These are phyloP conservation scores for Candida silvicultrix DNA, from an alignment of 805 yeast genomes.

Conservation along the genomic window DNA sequence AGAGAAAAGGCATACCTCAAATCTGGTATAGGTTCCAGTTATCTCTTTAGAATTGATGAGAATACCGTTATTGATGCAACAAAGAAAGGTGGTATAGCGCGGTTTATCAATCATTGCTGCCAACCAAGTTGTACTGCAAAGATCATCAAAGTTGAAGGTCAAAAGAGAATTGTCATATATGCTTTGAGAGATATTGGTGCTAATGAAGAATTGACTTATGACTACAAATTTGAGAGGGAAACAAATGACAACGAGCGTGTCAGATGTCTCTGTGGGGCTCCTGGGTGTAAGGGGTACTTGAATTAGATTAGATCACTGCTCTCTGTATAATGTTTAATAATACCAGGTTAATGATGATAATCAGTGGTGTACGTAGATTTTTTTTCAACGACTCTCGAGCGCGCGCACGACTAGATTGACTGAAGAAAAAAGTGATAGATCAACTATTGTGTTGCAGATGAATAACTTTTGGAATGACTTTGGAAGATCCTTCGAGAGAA, in stretches of 20 bases:
- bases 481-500: no score
- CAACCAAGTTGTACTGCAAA: slow-evolving; percentile 97
- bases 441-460: no score
- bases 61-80: slow-evolving; percentile 96
- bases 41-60: slow-evolving; percentile 87
- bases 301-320: slow-evolving; percentile 45
- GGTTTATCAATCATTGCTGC: slow-evolving; percentile 96
- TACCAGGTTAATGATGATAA: no score
- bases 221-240: slow-evolving; percentile 91
- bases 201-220: slow-evolving; percentile 91
- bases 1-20: slow-evolving; percentile 80
- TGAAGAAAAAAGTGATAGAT: no score
- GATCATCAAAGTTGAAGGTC: slow-evolving; percentile 91
- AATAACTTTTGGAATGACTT: no score
- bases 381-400: no score
- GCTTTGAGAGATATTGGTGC: slow-evolving; percentile 84
- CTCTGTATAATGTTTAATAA: no score
- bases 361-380: no score
- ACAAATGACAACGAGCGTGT: slow-evolving; percentile 82
- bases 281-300: slow-evolving; percentile 87
- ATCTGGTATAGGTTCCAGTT: slow-evolving; percentile 94
- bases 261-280: slow-evolving; percentile 92
- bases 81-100: slow-evolving; percentile 92
- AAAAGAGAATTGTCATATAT: slow-evolving; percentile 88
- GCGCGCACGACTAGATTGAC: no score